Conservation (phyloP, 768 basidiomycete genomes). For the Boletus tomentosulus region DNA sequence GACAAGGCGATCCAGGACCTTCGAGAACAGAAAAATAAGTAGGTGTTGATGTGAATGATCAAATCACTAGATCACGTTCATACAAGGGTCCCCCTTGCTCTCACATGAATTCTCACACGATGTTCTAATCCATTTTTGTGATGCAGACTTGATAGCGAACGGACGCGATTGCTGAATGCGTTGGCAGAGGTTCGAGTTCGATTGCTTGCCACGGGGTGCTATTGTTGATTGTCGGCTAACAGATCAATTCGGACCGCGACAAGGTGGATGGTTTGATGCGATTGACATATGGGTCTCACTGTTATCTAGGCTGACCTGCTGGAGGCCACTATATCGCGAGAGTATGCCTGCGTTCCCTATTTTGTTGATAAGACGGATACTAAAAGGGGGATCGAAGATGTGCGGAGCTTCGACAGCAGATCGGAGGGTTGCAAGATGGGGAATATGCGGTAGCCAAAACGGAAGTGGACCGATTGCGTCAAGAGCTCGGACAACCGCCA, state of each 20-base stretch:
- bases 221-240: slow-evolving; percentile 13
- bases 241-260: slow-evolving; percentile 83
- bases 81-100: not conserved
- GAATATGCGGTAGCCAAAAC: slow-evolving; percentile 71
- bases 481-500: slow-evolving; percentile 72
- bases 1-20: slow-evolving; percentile 76
- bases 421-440: slow-evolving; percentile 62
- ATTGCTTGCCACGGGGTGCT: slow-evolving; percentile 1
- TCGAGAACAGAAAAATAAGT: slow-evolving; percentile 84
- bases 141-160: slow-evolving; percentile 69
- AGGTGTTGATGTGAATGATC: slow-evolving; percentile 23
- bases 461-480: slow-evolving; percentile 72
- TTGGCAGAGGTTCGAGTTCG: slow-evolving; percentile 58
- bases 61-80: not conserved
- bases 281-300: slow-evolving; percentile 7
- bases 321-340: slow-evolving; percentile 62
- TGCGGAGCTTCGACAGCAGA: slow-evolving; percentile 61
- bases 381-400: slow-evolving; percentile 42
- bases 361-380: not conserved
- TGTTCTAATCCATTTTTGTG: slow-evolving; percentile 12
- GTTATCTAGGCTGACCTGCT: slow-evolving; percentile 56
- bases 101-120: not conserved
- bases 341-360: slow-evolving; percentile 41
- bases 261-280: slow-evolving; percentile 38
- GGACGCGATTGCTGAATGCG: slow-evolving; percentile 60